Evolutionary conservation across 345 rosid genomes (phyloP).

Genomic region (Eucalyptus fibrosa): DNA sequence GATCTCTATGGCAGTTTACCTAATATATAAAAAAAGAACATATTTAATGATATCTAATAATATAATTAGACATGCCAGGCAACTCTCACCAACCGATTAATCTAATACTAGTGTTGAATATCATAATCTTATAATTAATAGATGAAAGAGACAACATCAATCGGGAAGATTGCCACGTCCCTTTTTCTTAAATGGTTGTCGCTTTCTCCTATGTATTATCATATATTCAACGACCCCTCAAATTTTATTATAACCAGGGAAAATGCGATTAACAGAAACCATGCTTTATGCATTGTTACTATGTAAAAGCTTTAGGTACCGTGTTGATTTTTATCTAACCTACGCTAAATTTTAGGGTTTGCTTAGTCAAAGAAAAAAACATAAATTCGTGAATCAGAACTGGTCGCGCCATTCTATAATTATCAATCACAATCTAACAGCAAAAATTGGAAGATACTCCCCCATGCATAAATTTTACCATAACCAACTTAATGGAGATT

Average conservation of each 20-base stretch:
- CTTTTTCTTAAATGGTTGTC: background rate
- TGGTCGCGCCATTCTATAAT: accelerated
- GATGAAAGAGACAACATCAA: background rate
- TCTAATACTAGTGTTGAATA: background rate
- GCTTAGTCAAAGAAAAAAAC: background rate
- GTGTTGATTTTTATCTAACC: background rate
- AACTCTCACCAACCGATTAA: background rate
- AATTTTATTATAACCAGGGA: background rate
- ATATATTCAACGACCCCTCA: too few relatives aligned
- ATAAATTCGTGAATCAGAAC: background rate
- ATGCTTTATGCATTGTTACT: background rate
- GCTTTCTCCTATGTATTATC: background rate
- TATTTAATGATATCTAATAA: background rate
- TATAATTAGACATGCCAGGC: background rate
- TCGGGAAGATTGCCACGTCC: background rate
- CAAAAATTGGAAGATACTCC: background rate
- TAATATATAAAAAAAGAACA: background rate
- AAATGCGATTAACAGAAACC: background rate
- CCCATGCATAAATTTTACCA: background rate
- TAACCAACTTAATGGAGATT: background rate
- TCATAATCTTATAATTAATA: background rate
- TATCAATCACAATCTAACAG: background rate
- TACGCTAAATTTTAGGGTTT: background rate
- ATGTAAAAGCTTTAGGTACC: background rate
- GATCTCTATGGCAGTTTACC: background rate